phyloP scores from a whole-genome alignment of 225 moss, liverwort and hornwort genomes.

The Lunularia cruciata region DNA sequence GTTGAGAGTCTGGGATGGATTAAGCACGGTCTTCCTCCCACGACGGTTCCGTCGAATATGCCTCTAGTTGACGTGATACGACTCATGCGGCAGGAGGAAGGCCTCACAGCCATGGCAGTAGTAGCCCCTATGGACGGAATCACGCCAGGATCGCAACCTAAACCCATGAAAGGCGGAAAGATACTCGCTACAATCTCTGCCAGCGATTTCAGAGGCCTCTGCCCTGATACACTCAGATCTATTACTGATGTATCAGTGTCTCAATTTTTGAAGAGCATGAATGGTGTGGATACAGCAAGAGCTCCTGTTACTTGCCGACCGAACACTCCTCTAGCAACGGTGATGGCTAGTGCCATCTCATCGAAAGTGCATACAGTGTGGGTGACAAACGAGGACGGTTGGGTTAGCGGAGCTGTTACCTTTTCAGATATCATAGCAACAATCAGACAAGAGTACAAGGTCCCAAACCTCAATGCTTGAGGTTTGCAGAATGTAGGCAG shows the following conservation, averaged over 20 bases:
- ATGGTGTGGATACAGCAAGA: neutral
- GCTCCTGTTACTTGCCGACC: conserved; percentile 34
- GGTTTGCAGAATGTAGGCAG: neutral
- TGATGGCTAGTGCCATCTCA: conserved; percentile 27
- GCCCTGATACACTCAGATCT: conserved; percentile 28
- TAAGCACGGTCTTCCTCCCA: conserved; percentile 28
- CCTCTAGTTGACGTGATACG: conserved; percentile 41
- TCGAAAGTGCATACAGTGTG: conserved; percentile 38
- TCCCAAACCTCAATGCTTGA: conserved; percentile 14
- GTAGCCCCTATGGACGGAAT: conserved; percentile 38
- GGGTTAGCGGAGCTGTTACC: conserved; percentile 41
- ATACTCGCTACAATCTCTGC: conserved; percentile 33
- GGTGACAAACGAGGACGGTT: conserved; percentile 42
- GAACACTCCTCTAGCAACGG: conserved; percentile 25
- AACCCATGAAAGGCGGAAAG: conserved; percentile 32
- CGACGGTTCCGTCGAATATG: conserved; percentile 40
- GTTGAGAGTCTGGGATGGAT: conserved; percentile 32
- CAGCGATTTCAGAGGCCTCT: conserved; percentile 39
- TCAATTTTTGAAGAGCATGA: conserved; percentile 28
- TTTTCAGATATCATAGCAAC: conserved; percentile 37
- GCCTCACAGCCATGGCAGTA: conserved; percentile 37
- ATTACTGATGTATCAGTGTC: conserved; percentile 31
- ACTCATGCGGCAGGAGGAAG: conserved; percentile 35
- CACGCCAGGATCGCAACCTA: conserved; percentile 36
- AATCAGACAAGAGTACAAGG: conserved; percentile 15